Evolutionary conservation across 352 stramenopile genomes (phyloP).

Genomic region (Phytophthora brassicae): DNA sequence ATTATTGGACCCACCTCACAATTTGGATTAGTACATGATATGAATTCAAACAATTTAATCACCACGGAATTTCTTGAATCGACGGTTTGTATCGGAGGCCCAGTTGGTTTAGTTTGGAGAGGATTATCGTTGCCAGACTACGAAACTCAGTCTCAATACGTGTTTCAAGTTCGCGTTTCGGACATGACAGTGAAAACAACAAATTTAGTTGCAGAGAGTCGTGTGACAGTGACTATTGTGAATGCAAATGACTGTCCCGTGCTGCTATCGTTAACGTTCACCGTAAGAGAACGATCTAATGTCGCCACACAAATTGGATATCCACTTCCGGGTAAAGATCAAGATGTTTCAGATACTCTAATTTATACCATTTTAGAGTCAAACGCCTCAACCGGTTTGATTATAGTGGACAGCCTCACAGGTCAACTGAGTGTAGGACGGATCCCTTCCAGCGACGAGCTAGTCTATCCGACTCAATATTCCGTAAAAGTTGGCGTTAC

Average conservation of each 20-base stretch:
- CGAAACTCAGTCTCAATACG: slow-evolving; percentile 38
- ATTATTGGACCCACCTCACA: slow-evolving; percentile 22
- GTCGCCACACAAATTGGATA: slow-evolving; percentile 45
- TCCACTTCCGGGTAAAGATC: slow-evolving; percentile 50
- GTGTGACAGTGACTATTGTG: slow-evolving; percentile 37
- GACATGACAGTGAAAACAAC: slow-evolving; percentile 41
- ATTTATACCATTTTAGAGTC: slow-evolving; percentile 38
- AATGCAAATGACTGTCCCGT: slow-evolving; percentile 67
- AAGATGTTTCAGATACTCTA: slow-evolving; percentile 51
- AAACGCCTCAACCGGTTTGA: slow-evolving; percentile 31
- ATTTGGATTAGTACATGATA: slow-evolving; percentile 17
- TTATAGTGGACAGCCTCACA: slow-evolving; percentile 46
- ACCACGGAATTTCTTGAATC: slow-evolving; percentile 1
- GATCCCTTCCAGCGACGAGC: slow-evolving; percentile 24
- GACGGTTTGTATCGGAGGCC: slow-evolving; percentile 8
- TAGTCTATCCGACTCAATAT: slow-evolving; percentile 42
- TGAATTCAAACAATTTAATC: background rate
- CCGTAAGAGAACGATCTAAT: slow-evolving; percentile 38
- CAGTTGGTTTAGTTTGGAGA: slow-evolving; percentile 19
- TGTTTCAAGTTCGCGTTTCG: slow-evolving; percentile 26
- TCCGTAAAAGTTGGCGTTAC: slow-evolving; percentile 41
- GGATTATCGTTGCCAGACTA: slow-evolving; percentile 30
- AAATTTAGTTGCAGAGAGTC: slow-evolving; percentile 26
- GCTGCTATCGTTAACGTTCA: slow-evolving; percentile 37
- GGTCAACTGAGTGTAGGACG: slow-evolving; percentile 48